Percentiles rank a stretch among this genome's conserved stretches.
Conservation (phyloP, 768 basidiomycete genomes). For the Boletus pseudo-olivaceus region DNA sequence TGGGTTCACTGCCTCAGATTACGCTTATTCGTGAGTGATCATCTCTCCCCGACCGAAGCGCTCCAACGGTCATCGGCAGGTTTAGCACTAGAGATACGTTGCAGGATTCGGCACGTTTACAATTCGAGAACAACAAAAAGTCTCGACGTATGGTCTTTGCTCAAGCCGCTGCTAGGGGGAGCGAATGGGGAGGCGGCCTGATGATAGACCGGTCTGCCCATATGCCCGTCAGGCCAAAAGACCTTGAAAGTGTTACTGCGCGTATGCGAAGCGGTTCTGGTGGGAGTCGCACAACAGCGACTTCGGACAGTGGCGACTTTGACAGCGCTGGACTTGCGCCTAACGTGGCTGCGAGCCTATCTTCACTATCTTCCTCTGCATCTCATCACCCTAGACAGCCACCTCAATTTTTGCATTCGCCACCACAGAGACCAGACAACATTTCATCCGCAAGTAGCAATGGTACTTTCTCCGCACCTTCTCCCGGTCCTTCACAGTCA, state of each 20-base stretch:
- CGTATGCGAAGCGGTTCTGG: conserved; percentile 81
- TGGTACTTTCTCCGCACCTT: conserved; percentile 36
- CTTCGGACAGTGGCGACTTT: conserved; percentile 70
- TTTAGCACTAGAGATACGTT: conserved; percentile 72
- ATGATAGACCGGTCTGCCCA: conserved; percentile 44
- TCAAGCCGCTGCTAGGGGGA: conserved; percentile 66
- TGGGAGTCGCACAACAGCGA: conserved; percentile 71
- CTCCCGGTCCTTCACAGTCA: conserved; percentile 36
- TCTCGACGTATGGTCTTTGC: conserved; percentile 66
- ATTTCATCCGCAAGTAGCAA: conserved; percentile 34
- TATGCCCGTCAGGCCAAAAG: conserved; percentile 44
- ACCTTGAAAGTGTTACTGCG: conserved; percentile 37
- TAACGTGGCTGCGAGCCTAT: conserved; percentile 42
- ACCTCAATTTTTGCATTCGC: conserved; percentile 38
- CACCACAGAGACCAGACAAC: conserved; percentile 36
- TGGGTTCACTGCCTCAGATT: conserved; percentile 90
- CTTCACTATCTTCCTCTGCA: conserved; percentile 62
- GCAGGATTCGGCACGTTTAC: conserved; percentile 74
- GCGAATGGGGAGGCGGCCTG: conserved; percentile 51
- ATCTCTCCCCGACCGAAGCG: not conserved
- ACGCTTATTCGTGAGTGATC: conserved; percentile 56
- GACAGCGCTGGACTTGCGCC: conserved; percentile 43
- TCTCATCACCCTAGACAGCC: conserved; percentile 46
- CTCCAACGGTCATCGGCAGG: conserved; percentile 35
- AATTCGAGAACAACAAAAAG: conserved; percentile 78